Evolutionary conservation across 2,329 filamentous ascomycete species (phyloP).

Genomic region (Trichoderma pleuroti): DNA sequence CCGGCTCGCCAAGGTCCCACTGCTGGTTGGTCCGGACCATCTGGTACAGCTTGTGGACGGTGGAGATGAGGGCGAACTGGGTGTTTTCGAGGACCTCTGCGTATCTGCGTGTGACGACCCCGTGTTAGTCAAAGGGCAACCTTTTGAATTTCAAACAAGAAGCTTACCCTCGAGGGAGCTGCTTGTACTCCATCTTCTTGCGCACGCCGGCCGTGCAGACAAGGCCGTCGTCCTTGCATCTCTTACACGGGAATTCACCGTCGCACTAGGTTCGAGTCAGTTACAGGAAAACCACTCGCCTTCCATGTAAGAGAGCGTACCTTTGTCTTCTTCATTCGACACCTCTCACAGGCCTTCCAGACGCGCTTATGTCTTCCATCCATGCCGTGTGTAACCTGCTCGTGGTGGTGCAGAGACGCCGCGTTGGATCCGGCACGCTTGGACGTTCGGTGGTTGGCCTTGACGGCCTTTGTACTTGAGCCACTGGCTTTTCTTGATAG

Average conservation of each 20-base stretch:
- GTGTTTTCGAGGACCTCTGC: constrained; percentile 64
- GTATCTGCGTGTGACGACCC: constrained; percentile 42
- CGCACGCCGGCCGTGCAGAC: constrained; percentile 61
- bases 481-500: constrained; percentile 38
- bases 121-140: neutral
- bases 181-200: constrained; percentile 68
- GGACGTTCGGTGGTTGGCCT: constrained; percentile 48
- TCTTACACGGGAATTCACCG: constrained; percentile 63
- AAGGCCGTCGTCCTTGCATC: constrained; percentile 62
- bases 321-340: constrained; percentile 69
- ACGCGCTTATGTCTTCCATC: constrained; percentile 61
- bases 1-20: constrained; percentile 62
- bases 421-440: constrained; percentile 46
- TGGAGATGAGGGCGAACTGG: constrained; percentile 61
- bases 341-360: constrained; percentile 65
- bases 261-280: constrained; percentile 50
- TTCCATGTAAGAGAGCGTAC: constrained; percentile 33
- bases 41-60: constrained; percentile 62
- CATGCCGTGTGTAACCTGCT: constrained; percentile 37
- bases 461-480: constrained; percentile 44
- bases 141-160: neutral
- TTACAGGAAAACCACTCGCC: neutral
- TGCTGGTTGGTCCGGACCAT: constrained; percentile 58
- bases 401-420: constrained; percentile 37
- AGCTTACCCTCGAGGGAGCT: constrained; percentile 58